Evolutionary conservation across 768 basidiomycete species (phyloP).

Genomic region (Agaricus subrufescens): DNA sequence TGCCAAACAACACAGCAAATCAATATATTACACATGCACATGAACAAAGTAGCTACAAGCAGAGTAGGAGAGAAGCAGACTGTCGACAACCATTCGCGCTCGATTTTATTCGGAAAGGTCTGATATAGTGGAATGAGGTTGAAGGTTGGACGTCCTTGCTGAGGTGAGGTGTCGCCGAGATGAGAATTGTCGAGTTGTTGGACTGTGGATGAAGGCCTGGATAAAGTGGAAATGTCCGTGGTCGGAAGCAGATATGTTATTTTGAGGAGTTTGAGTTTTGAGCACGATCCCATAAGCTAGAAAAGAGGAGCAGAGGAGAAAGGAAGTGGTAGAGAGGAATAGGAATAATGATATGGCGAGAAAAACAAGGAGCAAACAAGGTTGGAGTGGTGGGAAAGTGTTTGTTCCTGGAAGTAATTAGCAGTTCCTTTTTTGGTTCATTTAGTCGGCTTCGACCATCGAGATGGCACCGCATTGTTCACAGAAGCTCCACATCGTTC

Average conservation of each 20-base stretch:
- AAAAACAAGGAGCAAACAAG: neutral
- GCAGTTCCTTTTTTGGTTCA: conserved; percentile 3
- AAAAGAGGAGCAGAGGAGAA: neutral
- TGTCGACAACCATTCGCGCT: neutral
- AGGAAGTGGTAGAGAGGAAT: conserved; percentile 3
- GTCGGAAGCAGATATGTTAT: neutral
- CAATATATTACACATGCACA: conserved; percentile 6
- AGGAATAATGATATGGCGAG: conserved; percentile 7
- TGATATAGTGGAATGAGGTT: neutral
- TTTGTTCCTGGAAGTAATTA: conserved; percentile 1
- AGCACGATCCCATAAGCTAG: neutral
- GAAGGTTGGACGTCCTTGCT: neutral
- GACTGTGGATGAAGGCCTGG: neutral
- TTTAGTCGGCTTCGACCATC: conserved; percentile 75
- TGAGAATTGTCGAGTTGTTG: neutral
- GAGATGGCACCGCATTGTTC: conserved; percentile 87
- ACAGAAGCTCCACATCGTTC: conserved; percentile 86
- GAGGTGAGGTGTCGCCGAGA: conserved; percentile 3
- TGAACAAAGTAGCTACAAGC: conserved; percentile 3
- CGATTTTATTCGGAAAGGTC: neutral
- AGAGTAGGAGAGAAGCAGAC: neutral
- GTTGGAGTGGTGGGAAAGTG: neutral
- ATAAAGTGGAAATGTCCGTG: neutral
- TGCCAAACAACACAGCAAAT: no score
- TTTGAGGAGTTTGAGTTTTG: neutral